Base-by-base conservation (phyloP, 192 early-diverging fungal genomes). In the Diversispora eburnea region DNA sequence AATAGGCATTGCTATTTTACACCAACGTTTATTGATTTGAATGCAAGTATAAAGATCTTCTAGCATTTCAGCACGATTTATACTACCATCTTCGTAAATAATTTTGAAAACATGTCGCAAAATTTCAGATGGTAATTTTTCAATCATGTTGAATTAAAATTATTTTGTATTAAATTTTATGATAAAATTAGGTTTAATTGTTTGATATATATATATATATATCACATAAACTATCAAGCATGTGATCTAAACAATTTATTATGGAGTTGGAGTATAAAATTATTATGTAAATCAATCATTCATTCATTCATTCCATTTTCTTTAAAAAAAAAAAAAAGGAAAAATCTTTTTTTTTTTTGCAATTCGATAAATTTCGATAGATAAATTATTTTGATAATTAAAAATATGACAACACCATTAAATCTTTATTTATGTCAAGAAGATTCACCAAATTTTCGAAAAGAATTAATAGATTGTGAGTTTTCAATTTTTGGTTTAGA, bases 371-470 rank as follows among this genome's bases (percentile, higher is more conserved):
- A 17, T 17, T 52, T 33, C 25, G 25, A 33, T 33, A 33, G 25
- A 52, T 52, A 17, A 17, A 3, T 10, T 52, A 17, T 52, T 52
- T 52, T 52, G 17, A 52, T 33, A 33, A 33, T 33, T 33, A 52
- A 65, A 49, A 71, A 54, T 43, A 73, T 73, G 72, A 73, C 59
- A 33, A 8, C 72, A 8, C 72, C 72, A 17, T 47, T 73, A n/a
- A 62, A 73, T 20, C 72, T 73, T 51, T 33, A 55, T 54, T 43
- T 73, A 43, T 88, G 87, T 78, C 76, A 82, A 68, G 87, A 88
- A 62, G 87, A 88, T 75, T 79, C 81, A n/a, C 87, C 87, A 33
- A 67, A 65, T 19, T 88, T 88, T 71, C 76, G 87, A 67, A 84
- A 81, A 58, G 82, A 82, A 33, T 76, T 88, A 48, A 73, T 73